Evolutionary conservation across 2,329 filamentous ascomycete species (phyloP), one percentile per base, ranked within the genome.

Genomic region (Sphaerostilbella broomeana): DNA sequence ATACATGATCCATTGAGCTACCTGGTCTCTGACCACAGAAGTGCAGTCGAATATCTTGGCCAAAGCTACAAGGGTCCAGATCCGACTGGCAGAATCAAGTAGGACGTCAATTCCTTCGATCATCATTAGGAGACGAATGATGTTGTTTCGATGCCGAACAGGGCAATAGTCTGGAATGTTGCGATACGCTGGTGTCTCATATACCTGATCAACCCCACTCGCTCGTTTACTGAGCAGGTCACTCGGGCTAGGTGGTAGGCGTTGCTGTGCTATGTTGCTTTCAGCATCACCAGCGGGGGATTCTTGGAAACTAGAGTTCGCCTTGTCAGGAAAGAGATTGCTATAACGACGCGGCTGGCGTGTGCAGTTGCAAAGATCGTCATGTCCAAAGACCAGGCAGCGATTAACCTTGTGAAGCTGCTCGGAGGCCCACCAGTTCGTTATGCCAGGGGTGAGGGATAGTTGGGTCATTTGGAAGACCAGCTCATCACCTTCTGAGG

Each of bases 31-130:
- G 15, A 77, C 55, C 6, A 65, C 54, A 4, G 50, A 46, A 2
- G 57, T 53, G 40, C 75, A 72, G 19, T 78, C 73, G 35, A 82
- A 70, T 26, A 77, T 65, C 43, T 75, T 74, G 6, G 77, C 74
- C 7, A 85, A 57, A 3, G 72, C 74, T 22, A 77, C 73, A n/a
- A 84, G 66, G 0, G 80, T 84, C 69, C 77, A 85, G 25, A 83
- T 60, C 11, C 81, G 77, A 9, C 72, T 67, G 1, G 81, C 81
- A 0, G 80, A 84, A 56, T 85, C 73, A 11, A 86, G 56, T 2
- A 66, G 61, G 1, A 78, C 64, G 20, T 69, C 61, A 3, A 70
- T 63, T 3, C 72, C 72, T 46, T 76, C 67, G 27, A 85, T 69
- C 9, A 72, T 65, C 49, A 75, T 67, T 4, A 86, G 62, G 1